Evolutionary conservation across 352 stramenopile genomes (phyloP).

Genomic region (Blastocystis sp.): DNA sequence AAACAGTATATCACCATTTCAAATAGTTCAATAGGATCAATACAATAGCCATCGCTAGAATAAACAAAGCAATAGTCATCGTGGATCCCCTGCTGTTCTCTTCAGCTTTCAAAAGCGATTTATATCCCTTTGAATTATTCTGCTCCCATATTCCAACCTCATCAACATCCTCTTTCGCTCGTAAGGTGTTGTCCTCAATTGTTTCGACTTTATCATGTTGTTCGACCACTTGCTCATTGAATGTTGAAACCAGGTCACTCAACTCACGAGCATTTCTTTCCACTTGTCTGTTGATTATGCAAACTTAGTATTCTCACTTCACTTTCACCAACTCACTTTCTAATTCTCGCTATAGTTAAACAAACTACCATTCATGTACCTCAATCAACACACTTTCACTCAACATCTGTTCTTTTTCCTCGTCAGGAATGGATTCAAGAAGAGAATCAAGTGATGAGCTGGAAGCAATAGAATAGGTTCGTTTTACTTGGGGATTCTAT

Average conservation of each 20-base stretch:
- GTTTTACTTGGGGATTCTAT: not conserved
- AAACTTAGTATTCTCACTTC: not conserved
- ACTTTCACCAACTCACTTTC: slow-evolving; percentile 15
- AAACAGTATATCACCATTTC: not conserved
- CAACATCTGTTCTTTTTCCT: not conserved
- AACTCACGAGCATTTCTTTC: slow-evolving; percentile 22
- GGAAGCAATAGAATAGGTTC: not conserved
- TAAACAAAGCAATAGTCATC: not conserved
- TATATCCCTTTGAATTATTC: not conserved
- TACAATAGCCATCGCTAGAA: not conserved
- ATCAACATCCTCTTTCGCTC: slow-evolving; percentile 28
- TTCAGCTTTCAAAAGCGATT: slow-evolving; percentile 6
- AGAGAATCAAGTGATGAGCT: not conserved
- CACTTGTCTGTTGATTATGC: not conserved
- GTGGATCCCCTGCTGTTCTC: slow-evolving; percentile 4
- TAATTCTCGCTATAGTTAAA: slow-evolving; percentile 3
- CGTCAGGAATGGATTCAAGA: not conserved
- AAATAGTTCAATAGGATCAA: not conserved
- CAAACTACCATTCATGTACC: not conserved
- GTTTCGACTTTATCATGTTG: slow-evolving; percentile 41
- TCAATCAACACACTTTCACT: slow-evolving; percentile 35
- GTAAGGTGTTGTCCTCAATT: not conserved
- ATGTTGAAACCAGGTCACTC: not conserved
- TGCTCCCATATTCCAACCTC: not conserved
- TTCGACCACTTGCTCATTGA: slow-evolving; percentile 1